Conservation (phyloP, 129 eudicot species). For the Apium graveolens region DNA sequence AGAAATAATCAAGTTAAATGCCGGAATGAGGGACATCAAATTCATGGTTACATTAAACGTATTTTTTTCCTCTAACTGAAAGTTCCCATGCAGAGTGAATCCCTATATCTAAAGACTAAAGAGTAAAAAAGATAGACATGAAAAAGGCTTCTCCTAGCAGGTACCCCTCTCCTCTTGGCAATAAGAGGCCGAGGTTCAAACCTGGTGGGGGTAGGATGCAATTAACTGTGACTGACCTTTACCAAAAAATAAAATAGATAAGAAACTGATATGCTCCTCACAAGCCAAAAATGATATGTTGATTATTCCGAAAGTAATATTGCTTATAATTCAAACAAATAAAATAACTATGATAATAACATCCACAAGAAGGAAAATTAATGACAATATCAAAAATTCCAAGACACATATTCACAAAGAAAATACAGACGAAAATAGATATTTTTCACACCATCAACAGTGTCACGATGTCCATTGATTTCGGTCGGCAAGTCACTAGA, state of each 20-base stretch:
- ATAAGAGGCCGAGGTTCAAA: background rate
- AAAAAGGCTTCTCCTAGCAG: background rate
- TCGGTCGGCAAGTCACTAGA: slow-evolving; percentile 35
- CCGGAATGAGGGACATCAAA: background rate
- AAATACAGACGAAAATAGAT: background rate
- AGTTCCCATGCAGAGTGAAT: background rate
- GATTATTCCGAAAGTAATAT: background rate
- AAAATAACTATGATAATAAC: background rate
- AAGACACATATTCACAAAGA: background rate
- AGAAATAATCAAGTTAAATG: background rate
- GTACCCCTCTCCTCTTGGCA: background rate
- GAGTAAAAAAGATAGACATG: background rate
- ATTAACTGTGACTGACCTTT: background rate
- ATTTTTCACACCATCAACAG: slow-evolving; percentile 33
- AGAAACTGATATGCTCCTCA: background rate
- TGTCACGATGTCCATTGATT: slow-evolving; percentile 33
- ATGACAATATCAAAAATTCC: background rate
- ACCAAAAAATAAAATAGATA: background rate
- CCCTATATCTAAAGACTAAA: background rate
- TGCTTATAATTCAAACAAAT: background rate
- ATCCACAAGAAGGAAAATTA: background rate
- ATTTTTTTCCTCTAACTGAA: background rate
- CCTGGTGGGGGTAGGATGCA: background rate
- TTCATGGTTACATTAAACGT: background rate
- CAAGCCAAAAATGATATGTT: background rate